These are phyloP conservation scores for Auriculariales sp. DNA, from an alignment of 768 basidiomycete species.

Conservation along the genomic window DNA sequence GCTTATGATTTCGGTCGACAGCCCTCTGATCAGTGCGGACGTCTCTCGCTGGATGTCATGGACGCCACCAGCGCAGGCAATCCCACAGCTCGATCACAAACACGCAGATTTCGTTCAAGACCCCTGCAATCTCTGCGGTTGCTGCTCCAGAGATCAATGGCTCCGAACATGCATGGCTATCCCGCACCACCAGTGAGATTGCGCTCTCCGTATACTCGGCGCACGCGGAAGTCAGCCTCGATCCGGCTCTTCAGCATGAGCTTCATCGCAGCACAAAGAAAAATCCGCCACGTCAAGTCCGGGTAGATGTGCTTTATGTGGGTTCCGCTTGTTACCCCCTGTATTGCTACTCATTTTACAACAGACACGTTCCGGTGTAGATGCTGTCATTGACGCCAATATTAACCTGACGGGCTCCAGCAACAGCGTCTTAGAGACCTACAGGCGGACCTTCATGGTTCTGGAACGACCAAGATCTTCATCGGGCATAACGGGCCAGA, in stretches of 20 bases:
- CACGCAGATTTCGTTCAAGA: too few species aligned
- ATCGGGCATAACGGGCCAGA: too few species aligned
- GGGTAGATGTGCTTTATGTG: slow-evolving; percentile 77
- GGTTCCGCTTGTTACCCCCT: too few species aligned
- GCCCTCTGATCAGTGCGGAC: slow-evolving; percentile 64
- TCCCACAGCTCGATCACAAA: too few species aligned
- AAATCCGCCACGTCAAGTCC: slow-evolving; percentile 62
- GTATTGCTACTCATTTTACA: too few species aligned
- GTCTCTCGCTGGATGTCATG: slow-evolving; percentile 67
- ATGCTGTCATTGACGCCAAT: too few species aligned
- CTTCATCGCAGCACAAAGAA: slow-evolving; percentile 90
- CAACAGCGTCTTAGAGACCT: too few species aligned
- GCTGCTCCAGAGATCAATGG: slow-evolving; percentile 18
- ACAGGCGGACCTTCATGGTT: too few species aligned
- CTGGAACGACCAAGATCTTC: too few species aligned
- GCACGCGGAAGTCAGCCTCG: slow-evolving; percentile 45
- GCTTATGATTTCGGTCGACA: slow-evolving; percentile 15
- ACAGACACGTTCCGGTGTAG: too few species aligned
- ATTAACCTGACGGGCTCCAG: too few species aligned
- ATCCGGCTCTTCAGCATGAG: slow-evolving; percentile 54
- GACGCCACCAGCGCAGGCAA: slow-evolving; percentile 44
- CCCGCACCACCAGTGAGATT: slow-evolving; percentile 37
- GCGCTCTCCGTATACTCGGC: slow-evolving; percentile 51
- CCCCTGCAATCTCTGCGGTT: slow-evolving; percentile 18
- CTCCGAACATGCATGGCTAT: slow-evolving; percentile 17